Conservation (phyloP, 371 early-diverging fungal genomes). For the Circinella minor region DNA sequence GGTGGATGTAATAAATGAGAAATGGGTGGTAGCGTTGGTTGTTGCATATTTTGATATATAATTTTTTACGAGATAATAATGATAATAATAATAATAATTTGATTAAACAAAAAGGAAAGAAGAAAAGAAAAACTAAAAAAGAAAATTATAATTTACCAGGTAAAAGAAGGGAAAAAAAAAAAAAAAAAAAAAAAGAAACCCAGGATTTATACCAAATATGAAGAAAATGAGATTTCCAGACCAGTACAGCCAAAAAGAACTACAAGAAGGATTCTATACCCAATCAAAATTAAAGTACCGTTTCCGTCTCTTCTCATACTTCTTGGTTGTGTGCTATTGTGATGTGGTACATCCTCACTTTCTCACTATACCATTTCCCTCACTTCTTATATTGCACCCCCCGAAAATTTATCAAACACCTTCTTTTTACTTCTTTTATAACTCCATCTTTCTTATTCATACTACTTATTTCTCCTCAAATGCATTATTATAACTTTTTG, state of each 20-base stretch:
- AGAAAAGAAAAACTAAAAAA: not conserved
- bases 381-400: not conserved
- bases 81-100: not conserved
- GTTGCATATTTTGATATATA: not conserved
- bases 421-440: not conserved
- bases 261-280: slow-evolving; percentile 10
- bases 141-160: not conserved
- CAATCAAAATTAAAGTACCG: slow-evolving; percentile 3
- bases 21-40: slow-evolving; percentile 35
- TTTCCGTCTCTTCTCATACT: slow-evolving; percentile 14
- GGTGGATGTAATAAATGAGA: slow-evolving; percentile 28
- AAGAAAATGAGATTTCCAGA: slow-evolving; percentile 12
- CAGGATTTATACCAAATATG: slow-evolving; percentile 15
- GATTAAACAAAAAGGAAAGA: slow-evolving; percentile 4
- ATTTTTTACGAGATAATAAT: not conserved
- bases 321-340: not conserved
- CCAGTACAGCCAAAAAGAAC: slow-evolving; percentile 14
- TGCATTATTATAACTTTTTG: no score
- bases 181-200: not conserved
- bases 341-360: not conserved
- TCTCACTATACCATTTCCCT: not conserved
- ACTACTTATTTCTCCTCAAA: no score
- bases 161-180: slow-evolving; percentile 1
- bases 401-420: not conserved
- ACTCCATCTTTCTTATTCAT: no score